Base-by-base conservation (phyloP, 768 basidiomycete species). In the Lactarius hengduanensis region DNA sequence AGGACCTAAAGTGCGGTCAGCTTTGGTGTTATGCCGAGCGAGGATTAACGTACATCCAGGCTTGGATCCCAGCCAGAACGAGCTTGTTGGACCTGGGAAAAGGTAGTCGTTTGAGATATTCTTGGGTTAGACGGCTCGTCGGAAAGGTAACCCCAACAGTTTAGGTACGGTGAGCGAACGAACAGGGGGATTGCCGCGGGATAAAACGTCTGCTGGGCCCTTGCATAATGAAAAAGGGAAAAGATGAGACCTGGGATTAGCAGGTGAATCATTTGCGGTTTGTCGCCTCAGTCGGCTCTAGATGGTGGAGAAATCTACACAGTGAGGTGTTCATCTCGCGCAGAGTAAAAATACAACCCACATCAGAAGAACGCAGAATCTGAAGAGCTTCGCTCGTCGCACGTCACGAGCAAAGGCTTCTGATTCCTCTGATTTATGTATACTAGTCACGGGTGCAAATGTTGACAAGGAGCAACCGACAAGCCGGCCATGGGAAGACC, bases 151-250 rank as follows among this genome's bases (percentile, higher is more conserved):
- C 34, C 34, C 34, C 74, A 75, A 43, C 61, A 65, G 18, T 60
- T 72, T 36, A 74, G 57, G 59, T 72, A 72, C 15, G 74, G 73
- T 9, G 73, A 72, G 15, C 73, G 71, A 36, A 73, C 69, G 20
- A 70, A 64, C 20, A 75, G 69, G 38, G 74, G 74, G 40, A 73
- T 53, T 47, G 67, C 60, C 10, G 32, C 32, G 7, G 32, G 32
- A 32, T 32, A 32, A 32, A 32, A 32, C 32, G 13, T 32, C 36
- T 63, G 57, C 53, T 59, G 62, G 2, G 67, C 56, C 28, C 11
- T 50, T 28, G 36, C 64, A 22, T 32, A n/a, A 13, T 5, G 20
- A 22, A 59, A 66, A 50, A 56, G 5, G 26, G 50, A 34, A 38
- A 56, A 34, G 4, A 16, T 0, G 43, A 66, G n/a, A 32, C 32